A percentile compares a stretch with the other conserved stretches of the same genome.
Evolutionary conservation across 768 basidiomycete genomes (phyloP).

Genomic region (Lepiota subincarnata): DNA sequence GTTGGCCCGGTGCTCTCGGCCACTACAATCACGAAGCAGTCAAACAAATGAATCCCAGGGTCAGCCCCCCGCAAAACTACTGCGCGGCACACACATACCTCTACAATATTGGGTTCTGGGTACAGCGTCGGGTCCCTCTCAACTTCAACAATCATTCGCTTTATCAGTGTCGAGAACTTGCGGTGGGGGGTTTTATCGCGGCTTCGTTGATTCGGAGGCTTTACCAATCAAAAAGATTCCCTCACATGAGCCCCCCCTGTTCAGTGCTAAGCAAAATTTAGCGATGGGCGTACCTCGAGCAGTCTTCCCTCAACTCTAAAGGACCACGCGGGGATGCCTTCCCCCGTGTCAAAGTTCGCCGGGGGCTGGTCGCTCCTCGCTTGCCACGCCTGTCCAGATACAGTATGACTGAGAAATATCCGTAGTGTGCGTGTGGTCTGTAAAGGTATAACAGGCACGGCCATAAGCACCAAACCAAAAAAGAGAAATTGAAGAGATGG

Average conservation of each 20-base stretch:
- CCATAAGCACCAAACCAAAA: background rate
- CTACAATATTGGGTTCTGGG: slow-evolving; percentile 84
- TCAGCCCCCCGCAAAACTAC: background rate
- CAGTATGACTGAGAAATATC: slow-evolving; percentile 84
- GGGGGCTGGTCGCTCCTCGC: slow-evolving; percentile 43
- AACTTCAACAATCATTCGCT: slow-evolving; percentile 80
- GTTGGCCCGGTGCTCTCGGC: slow-evolving; percentile 51
- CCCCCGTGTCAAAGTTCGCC: slow-evolving; percentile 72
- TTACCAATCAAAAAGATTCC: slow-evolving; percentile 4
- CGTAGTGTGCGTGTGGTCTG: slow-evolving; percentile 82
- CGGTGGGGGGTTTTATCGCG: slow-evolving; percentile 59
- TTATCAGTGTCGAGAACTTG: slow-evolving; percentile 85
- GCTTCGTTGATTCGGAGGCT: slow-evolving; percentile 60
- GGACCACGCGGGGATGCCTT: slow-evolving; percentile 87
- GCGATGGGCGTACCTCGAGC: slow-evolving; percentile 55
- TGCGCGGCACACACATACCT: slow-evolving; percentile 47
- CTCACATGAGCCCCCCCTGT: background rate
- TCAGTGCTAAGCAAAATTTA: no score
- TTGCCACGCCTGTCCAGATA: slow-evolving; percentile 86
- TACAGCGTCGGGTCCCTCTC: slow-evolving; percentile 81
- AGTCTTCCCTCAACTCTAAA: slow-evolving; percentile 85
- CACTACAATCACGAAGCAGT: slow-evolving; percentile 39
- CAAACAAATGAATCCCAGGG: background rate
- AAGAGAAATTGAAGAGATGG: background rate
- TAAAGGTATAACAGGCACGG: background rate